Evolutionary conservation across 495 filamentous ascomycete species (phyloP).

Genomic region (Ramalina intermedia): DNA sequence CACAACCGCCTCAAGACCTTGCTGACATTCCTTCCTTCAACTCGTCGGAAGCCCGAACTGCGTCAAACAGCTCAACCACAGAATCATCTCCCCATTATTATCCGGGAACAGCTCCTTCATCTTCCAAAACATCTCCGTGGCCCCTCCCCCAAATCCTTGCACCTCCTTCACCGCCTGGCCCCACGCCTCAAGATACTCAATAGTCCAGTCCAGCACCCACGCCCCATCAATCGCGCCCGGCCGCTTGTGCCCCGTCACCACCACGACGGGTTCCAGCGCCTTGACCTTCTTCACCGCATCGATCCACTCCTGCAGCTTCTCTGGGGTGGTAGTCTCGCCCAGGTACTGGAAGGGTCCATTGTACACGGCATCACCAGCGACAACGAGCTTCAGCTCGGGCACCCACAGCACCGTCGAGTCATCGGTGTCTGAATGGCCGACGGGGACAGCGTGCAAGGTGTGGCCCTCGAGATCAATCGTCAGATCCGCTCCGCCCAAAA

Average conservation of each 20-base stretch:
- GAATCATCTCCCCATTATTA: constrained; percentile 12
- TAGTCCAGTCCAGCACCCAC: constrained; percentile 15
- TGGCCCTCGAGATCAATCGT: constrained; percentile 18
- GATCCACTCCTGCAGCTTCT: constrained; percentile 21
- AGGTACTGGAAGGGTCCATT: constrained; percentile 23
- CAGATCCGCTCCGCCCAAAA: background rate
- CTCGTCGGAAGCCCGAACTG: constrained; percentile 2
- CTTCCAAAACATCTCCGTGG: constrained; percentile 11
- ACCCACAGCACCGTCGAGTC: constrained; percentile 20
- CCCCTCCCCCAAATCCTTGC: background rate
- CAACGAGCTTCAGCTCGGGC: constrained; percentile 18
- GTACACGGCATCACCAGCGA: constrained; percentile 25
- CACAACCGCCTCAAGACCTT: too few relatives aligned
- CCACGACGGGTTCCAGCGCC: constrained; percentile 17
- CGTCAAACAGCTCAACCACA: constrained; percentile 13
- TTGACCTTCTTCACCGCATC: constrained; percentile 20
- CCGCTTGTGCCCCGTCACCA: constrained; percentile 22
- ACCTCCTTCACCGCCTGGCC: constrained; percentile 1
- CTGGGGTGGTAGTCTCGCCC: constrained; percentile 16
- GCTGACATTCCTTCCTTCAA: background rate
- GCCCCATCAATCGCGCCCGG: constrained; percentile 15
- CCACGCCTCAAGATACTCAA: constrained; percentile 16
- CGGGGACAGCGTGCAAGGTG: constrained; percentile 16
- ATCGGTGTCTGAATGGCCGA: constrained; percentile 21
- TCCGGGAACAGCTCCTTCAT: constrained; percentile 8